phyloP scores from a whole-genome alignment of 192 early-diverging fungal species.

The Coemansia sp. region DNA sequence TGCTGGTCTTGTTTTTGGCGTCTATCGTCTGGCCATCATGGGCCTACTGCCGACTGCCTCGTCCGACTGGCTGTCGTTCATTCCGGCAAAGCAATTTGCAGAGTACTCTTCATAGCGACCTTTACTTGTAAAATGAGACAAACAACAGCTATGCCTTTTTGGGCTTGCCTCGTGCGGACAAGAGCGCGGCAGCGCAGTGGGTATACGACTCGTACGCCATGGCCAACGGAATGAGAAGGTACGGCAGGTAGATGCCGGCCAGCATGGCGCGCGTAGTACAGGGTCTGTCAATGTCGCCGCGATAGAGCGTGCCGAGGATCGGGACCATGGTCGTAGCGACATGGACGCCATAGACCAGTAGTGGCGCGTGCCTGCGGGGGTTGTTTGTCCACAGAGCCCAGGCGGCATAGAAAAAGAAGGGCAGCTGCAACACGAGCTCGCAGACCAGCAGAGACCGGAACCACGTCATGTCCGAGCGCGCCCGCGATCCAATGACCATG shows the following conservation, averaged over 20 bases:
- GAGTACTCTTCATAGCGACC: constrained; percentile 30
- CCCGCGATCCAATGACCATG: constrained; percentile 41
- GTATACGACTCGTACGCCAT: constrained; percentile 52
- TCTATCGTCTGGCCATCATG: constrained; percentile 92
- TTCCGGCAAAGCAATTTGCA: constrained; percentile 60
- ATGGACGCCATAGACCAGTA: constrained; percentile 68
- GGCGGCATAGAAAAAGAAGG: constrained; percentile 65
- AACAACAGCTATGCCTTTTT: constrained; percentile 4
- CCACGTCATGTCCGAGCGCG: constrained; percentile 54
- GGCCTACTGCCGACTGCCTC: constrained; percentile 90
- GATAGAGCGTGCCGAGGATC: constrained; percentile 53
- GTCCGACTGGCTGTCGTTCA: constrained; percentile 95
- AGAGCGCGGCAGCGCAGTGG: constrained; percentile 14
- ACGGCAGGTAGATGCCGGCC: constrained; percentile 65
- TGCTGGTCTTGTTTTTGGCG: constrained; percentile 73
- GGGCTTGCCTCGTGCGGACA: not conserved
- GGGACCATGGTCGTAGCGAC: constrained; percentile 69
- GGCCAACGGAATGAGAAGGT: constrained; percentile 59
- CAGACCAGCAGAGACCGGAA: constrained; percentile 60
- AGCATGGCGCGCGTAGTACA: constrained; percentile 41
- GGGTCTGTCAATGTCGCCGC: constrained; percentile 51
- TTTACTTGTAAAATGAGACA: not conserved
- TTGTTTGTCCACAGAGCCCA: constrained; percentile 54
- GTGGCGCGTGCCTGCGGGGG: constrained; percentile 33
- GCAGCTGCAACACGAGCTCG: constrained; percentile 65